Percentiles rank a stretch among this genome's conserved stretches.
Conservation (phyloP, 371 early-diverging fungal species). For the Rhizopus arrhizus region DNA sequence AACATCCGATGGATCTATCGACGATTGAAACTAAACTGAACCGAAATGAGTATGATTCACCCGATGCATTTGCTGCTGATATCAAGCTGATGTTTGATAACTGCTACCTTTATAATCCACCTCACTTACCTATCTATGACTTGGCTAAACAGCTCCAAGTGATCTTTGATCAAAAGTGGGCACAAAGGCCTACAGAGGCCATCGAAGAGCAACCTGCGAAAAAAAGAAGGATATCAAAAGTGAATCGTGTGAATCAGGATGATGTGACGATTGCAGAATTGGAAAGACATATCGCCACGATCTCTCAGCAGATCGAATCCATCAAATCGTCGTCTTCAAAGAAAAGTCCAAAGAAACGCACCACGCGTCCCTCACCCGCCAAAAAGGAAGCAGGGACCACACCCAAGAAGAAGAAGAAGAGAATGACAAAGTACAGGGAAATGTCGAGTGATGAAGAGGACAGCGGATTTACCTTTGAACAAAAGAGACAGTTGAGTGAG, state of each 20-base stretch:
- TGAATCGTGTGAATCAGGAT: neutral
- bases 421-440: constrained; percentile 5
- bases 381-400: constrained; percentile 16
- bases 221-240: neutral
- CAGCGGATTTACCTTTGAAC: constrained; percentile 77
- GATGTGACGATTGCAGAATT: constrained; percentile 63
- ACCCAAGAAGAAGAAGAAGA: constrained; percentile 1
- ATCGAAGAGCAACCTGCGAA: neutral
- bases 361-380: neutral
- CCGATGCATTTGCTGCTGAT: constrained; percentile 83
- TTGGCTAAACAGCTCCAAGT: constrained; percentile 81
- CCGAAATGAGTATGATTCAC: constrained; percentile 66
- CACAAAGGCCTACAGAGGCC: constrained; percentile 35
- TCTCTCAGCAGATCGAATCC: constrained; percentile 65
- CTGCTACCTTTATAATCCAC: constrained; percentile 93
- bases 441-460: constrained; percentile 14
- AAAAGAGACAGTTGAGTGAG: constrained; percentile 85
- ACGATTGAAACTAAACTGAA: constrained; percentile 91
- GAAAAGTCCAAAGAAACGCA: constrained; percentile 19
- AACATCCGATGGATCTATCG: constrained; percentile 96
- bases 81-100: constrained; percentile 88
- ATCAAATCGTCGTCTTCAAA: constrained; percentile 55
- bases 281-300: constrained; percentile 61
- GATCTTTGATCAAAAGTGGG: constrained; percentile 86
- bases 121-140: constrained; percentile 83